Evolutionary conservation across 2,329 filamentous ascomycete genomes (phyloP), one percentile per base, ranked within the genome.

Genomic region (Pseudogymnoascus sp.): DNA sequence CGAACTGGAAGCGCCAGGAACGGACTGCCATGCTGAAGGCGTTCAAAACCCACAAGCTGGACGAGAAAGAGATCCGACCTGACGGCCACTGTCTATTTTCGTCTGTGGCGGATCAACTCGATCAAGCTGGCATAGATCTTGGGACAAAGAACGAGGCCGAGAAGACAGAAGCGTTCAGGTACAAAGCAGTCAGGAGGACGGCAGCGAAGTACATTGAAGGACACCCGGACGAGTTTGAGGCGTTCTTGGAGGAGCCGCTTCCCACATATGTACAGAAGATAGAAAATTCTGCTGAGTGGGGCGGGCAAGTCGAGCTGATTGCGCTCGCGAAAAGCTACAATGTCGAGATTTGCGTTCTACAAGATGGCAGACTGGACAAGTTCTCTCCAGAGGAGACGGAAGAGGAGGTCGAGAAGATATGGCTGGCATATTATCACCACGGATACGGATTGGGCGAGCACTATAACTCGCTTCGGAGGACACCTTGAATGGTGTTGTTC

Each of bases 41-140:
- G 42, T 88, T 97, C 73, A 77, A 79, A 62, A 78, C 80, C 50
- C 78, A 88, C 64, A 80, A 80, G 0, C 81, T 97, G 15, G 79
- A 78, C 19, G 90, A 97, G 78, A 83, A 89, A 69, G 86, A 91
- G 64, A 92, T 99, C 64, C 83, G 83, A 40, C 91, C 95, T 0
- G 93, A 99, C 75, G 95, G 95, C 0, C 95, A 99, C 77, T 99
- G 95, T 73, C 79, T 99, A 15, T 99, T 97, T 77, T 89, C 91
- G 15, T 92, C 95, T 0, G 83, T 97, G 60, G 93, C 93, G 26
- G 91, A 95, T 74, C 92, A 96, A 76, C 80, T 97, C 62, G 77
- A 77, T 62, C 78, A 82, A 62, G 76, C 80, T 50, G 77, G 73
- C 1, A 77, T 86, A 13, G 70, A 80, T 1, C 70, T 86, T 1